Base-by-base conservation (phyloP, 768 basidiomycete species). In the Paxillus ammoniavirescens region DNA sequence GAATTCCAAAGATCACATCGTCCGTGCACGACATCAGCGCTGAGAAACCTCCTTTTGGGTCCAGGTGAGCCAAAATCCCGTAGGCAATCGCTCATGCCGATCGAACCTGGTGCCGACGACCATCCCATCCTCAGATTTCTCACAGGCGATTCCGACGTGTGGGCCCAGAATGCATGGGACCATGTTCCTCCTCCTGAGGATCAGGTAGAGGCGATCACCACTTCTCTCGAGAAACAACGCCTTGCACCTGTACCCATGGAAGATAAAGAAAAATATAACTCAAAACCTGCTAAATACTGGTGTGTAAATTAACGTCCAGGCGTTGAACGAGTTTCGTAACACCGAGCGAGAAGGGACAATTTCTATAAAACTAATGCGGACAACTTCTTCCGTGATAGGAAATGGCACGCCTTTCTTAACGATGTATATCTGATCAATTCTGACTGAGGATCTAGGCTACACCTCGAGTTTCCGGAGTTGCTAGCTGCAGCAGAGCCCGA, bases 351-450 rank as follows among this genome's bases (percentile, higher is more conserved):
- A 63, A 97, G 95, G 95, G 91, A 98, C 65, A 84, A 85, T 51
- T 98, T 98, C 63, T 98, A 99, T 77, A 87, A 88, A 62, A 78
- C 77, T 49, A 94, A 96, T 57, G 77, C 82, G 18, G 80, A 74
- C 64, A 94, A 95, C 60, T 98, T 99, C 73, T 99, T 98, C 76
- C 87, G 91, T 38, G 86, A 98, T 71, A 79, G 97, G 53, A 91
- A 93, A 75, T 99, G 97, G 89, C 84, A 64, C 5, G 49, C 35
- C 15, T 26, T 1, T 7, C 18, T 3, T 23, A 17, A 33, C 2
- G 42, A 45, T 18, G 43, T 46, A 41, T 26, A 12, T 30, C 1
- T 18, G 15, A 17, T 12, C 6, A 48, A 7, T 36, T 10, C 53
- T 57, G 31, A 65, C 41, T 46, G 51, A 7, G 33, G 5, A 26